Evolutionary conservation across 441 rosid species (phyloP).

Genomic region (Gossypium schwendimanii): DNA sequence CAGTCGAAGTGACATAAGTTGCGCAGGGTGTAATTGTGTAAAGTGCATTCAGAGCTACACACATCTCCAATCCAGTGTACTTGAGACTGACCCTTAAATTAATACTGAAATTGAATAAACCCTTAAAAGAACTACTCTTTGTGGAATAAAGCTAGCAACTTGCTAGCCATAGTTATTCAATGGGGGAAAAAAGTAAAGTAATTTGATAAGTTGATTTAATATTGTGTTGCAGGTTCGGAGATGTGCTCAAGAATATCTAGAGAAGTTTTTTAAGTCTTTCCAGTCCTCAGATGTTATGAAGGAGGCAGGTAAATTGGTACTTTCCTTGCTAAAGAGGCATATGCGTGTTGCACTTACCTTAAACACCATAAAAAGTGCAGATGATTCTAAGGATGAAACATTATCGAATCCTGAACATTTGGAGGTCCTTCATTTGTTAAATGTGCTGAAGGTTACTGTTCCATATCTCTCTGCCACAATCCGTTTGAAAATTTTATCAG

Average conservation of each 20-base stretch:
- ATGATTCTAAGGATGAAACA: slow-evolving; percentile 40
- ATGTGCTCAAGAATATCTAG: slow-evolving; percentile 71
- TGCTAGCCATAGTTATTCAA: neutral
- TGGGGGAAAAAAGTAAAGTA: neutral
- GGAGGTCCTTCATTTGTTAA: slow-evolving; percentile 68
- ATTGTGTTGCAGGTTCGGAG: slow-evolving; percentile 55
- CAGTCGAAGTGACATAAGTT: too few relatives aligned
- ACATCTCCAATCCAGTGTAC: neutral
- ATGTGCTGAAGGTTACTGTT: slow-evolving; percentile 51
- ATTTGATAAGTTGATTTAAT: neutral
- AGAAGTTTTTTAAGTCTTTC: slow-evolving; percentile 49
- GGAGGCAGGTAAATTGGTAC: slow-evolving; percentile 58
- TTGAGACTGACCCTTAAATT: neutral
- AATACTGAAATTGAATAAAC: neutral
- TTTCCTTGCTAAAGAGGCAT: slow-evolving; percentile 37
- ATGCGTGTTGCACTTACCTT: slow-evolving; percentile 34
- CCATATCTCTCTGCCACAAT: slow-evolving; percentile 48
- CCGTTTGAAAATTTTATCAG: slow-evolving; percentile 38
- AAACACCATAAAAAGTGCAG: slow-evolving; percentile 24
- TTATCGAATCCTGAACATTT: slow-evolving; percentile 36
- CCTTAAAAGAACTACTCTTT: neutral
- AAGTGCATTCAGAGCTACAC: neutral
- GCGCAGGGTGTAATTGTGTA: neutral
- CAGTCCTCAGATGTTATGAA: slow-evolving; percentile 35
- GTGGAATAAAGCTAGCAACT: neutral